A percentile compares a stretch with the other conserved stretches of the same genome.
Conservation (phyloP, 345 rosid species). For the Populus pruinosa region DNA sequence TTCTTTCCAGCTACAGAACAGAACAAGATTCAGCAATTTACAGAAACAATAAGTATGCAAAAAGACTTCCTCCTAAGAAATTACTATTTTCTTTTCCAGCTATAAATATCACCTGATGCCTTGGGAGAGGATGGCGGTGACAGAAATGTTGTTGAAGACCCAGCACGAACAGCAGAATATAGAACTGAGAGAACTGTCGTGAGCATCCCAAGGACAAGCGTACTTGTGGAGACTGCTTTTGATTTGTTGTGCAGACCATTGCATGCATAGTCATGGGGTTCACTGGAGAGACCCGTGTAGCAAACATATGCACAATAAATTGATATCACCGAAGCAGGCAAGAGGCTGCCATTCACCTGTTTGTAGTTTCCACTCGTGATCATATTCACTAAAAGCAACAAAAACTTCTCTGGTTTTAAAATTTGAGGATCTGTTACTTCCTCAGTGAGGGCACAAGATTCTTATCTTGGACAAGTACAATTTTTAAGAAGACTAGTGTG, state of each 20-base stretch:
- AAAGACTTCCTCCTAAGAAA: background rate
- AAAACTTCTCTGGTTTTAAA: no score
- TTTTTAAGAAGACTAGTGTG: no score
- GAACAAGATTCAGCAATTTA: slow-evolving; percentile 7
- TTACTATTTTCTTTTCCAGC: no score
- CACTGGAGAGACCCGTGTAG: slow-evolving; percentile 94
- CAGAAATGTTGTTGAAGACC: slow-evolving; percentile 81
- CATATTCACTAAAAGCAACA: background rate
- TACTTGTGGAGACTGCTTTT: slow-evolving; percentile 67
- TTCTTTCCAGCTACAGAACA: slow-evolving; percentile 51
- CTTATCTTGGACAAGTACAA: no score
- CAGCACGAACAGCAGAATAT: slow-evolving; percentile 92
- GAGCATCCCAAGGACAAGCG: slow-evolving; percentile 85
- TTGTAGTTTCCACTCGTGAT: slow-evolving; percentile 17
- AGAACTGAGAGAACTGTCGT: slow-evolving; percentile 84
- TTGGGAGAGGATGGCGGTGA: slow-evolving; percentile 89
- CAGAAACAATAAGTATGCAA: background rate
- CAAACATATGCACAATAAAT: slow-evolving; percentile 92
- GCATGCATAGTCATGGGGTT: slow-evolving; percentile 87
- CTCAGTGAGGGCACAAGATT: no score
- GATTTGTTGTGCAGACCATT: slow-evolving; percentile 82
- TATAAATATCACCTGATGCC: slow-evolving; percentile 46
- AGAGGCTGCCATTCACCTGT: slow-evolving; percentile 93
- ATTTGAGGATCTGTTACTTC: no score
- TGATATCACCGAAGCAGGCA: slow-evolving; percentile 92